Evolutionary conservation across 2,329 filamentous ascomycete species (phyloP).

Genomic region (Pseudogymnoascus sp.): DNA sequence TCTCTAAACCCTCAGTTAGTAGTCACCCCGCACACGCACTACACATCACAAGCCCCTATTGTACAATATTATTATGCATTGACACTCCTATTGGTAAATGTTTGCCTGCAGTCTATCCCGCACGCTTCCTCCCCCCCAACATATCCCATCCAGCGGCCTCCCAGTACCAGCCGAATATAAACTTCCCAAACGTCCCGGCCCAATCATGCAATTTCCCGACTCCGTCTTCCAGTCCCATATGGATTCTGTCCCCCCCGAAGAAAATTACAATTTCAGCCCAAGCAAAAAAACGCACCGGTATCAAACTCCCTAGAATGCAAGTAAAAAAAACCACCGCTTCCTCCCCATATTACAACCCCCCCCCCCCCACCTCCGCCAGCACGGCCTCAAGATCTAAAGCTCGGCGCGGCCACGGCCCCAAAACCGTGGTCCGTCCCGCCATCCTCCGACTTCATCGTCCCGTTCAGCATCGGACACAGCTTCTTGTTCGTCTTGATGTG

Average conservation of each 20-base stretch:
- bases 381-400: conserved; percentile 11
- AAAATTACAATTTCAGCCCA: conserved; percentile 3
- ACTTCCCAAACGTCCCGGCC: not conserved
- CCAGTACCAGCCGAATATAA: not conserved
- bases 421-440: conserved; percentile 49
- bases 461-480: conserved; percentile 81
- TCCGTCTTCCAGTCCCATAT: not conserved
- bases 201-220: conserved; percentile 5
- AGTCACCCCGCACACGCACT: not conserved
- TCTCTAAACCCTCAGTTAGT: not conserved
- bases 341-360: not conserved
- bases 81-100: not conserved
- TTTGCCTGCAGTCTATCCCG: not conserved
- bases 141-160: not conserved
- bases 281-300: not conserved
- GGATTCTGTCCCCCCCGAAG: not conserved
- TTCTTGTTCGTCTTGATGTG: conserved; percentile 99
- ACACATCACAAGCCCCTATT: not conserved
- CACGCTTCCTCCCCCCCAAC: not conserved
- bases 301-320: not conserved
- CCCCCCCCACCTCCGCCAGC: not conserved
- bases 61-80: not conserved
- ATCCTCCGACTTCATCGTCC: conserved; percentile 59
- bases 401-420: conserved; percentile 33
- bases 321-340: not conserved